Base-by-base conservation (phyloP, 305 asterid species). In the Coffea humblotiana region DNA sequence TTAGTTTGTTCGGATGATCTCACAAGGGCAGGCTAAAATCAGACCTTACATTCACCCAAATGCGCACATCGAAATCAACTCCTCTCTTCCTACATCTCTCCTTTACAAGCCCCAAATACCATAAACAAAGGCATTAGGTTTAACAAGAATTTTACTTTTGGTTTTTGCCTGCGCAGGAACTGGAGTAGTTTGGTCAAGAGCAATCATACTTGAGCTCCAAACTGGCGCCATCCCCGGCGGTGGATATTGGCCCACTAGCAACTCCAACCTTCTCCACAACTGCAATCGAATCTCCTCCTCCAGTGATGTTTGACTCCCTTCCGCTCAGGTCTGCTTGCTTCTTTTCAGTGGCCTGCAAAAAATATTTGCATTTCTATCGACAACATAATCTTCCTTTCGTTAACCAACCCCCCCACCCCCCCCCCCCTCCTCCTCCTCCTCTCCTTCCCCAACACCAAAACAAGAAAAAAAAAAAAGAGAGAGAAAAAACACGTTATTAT, bases 201-300 rank as follows among this genome's bases (percentile, higher is more conserved):
- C 97, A 76, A 89, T 82, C 60, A 93, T 96, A 45, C 97, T 94
- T 1, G 98, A 93, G 91, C 90, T 93, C 98, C 93, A 93, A 83
- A 86, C 98, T 92, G 80, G 98, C 98, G 72, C 98, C 98, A 76
- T 97, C 96, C 75, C 97, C 98, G 0, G 98, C 98, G 0, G 98
- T 93, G 43, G 97, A 93, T 74, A 93, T 92, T 93, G 98, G 90
- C 97, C 92, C 97, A 93, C 72, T 79, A 18, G 97, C 98, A 70
- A 93, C 91, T 21, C 97, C 97, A 63, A 88, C 96, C 79, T 93
- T 93, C 89, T 93, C 97, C 61, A 91, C 97, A 0, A 97, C 97
- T 6, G 95, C 97, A 76, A 93, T 97, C 1, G 97, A 91, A 78
- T 93, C 97, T 79, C 97, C 97, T 52, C 97, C 97, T 74, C 95